Evolutionary conservation across 2,329 filamentous ascomycete species (phyloP), one percentile per base, ranked within the genome.

Genomic region (Acrodontium crateriforme): DNA sequence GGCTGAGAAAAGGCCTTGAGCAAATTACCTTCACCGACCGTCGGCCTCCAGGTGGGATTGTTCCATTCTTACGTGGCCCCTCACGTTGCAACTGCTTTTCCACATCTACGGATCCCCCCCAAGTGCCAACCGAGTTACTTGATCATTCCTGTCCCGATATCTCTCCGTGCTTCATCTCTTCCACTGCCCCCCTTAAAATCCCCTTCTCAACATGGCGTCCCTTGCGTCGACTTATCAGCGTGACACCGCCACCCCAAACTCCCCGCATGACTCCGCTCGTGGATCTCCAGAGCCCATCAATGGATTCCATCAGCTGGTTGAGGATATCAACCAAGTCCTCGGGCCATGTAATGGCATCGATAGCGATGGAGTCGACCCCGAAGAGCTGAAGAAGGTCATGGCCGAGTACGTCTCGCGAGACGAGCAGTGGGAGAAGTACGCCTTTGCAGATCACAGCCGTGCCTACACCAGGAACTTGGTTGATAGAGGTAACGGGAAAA

Each of bases 401-500:
- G 58, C 71, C 32, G 58, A 67, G 16, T 93, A 94, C 55, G 52
- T 65, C 27, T 82, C 79, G 25, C 59, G 71, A 20, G 63, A 75
- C 31, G 53, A 60, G 15, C 75, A 85, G 30, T 94, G 85, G 85
- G 50, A 59, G 29, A 65, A 63, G 37, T 93, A 81, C 55, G 80
- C 79, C 16, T 68, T 87, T 42, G 67, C 67, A n/a, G 78, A 92
- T 45, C 42, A 58, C 11, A 73, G 64, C 38, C 65, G 74, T 44
- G 68, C 69, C 2, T 94, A 93, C 53, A 93, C 85, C 9, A 63
- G 85, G 30, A 93, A 93, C 49, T 67, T 93, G 3, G 83, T 94
- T 24, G 82, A 92, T 46, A 78, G 84, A 49, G 82, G 84, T 3
- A 93, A 93, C 43, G 83, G 74, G 34, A 81, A 80, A 54, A 75